These are phyloP conservation scores for Puccinellia tenuiflora DNA, from an alignment of 176 grass and related monocot species.

Conservation along the genomic window DNA sequence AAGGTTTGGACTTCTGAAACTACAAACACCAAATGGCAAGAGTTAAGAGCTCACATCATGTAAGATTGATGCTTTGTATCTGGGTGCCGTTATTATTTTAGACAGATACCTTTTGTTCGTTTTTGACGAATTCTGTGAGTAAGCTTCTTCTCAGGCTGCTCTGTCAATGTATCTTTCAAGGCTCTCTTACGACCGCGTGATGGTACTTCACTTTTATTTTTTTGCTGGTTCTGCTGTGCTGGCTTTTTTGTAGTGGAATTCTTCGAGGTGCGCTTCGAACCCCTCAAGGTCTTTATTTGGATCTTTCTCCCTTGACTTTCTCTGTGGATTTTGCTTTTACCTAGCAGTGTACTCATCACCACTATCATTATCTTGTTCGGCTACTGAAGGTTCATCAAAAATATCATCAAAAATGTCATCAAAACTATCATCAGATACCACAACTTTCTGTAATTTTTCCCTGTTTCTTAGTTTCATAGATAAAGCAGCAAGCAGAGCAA, in stretches of 20 bases:
- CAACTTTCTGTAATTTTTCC: constrained; percentile 7
- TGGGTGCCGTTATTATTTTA: not conserved
- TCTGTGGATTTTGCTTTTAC: constrained; percentile 23
- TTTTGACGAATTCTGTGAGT: constrained; percentile 52
- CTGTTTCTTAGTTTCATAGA: constrained; percentile 37
- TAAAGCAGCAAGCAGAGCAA: too few relatives aligned
- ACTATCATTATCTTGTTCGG: constrained; percentile 34
- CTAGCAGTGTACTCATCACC: constrained; percentile 33
- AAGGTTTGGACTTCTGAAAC: constrained; percentile 49
- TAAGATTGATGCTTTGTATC: constrained; percentile 2
- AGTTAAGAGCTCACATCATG: constrained; percentile 11
- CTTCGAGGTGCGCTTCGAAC: constrained; percentile 8
- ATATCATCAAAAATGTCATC: constrained; percentile 29
- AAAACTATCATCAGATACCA: constrained; percentile 9
- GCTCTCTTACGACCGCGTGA: constrained; percentile 28
- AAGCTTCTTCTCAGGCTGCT: constrained; percentile 49
- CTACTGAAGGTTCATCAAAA: constrained; percentile 25
- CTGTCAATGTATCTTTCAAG: constrained; percentile 10
- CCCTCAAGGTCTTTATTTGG: not conserved
- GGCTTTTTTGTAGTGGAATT: constrained; percentile 23
- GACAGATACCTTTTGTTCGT: constrained; percentile 50
- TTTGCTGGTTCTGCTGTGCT: constrained; percentile 19
- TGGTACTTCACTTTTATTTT: constrained; percentile 37
- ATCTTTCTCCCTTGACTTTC: constrained; percentile 39
- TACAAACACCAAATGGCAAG: constrained; percentile 6